Conservation (phyloP, 2,329 filamentous ascomycete genomes). For the Leptodontidium sp. region DNA sequence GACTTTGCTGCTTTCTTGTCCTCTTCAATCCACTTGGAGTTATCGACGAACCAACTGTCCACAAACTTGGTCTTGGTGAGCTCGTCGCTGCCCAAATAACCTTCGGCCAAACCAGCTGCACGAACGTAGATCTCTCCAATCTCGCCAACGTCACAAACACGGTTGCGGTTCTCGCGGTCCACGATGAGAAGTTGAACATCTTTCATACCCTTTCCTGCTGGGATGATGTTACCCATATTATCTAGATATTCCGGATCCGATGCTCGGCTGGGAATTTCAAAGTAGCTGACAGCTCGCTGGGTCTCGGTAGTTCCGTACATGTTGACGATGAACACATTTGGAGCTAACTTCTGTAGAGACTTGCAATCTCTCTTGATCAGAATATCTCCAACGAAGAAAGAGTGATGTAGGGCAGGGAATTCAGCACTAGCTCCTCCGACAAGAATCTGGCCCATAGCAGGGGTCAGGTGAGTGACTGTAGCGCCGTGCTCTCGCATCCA, state of each 20-base stretch:
- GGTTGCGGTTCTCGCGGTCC: conserved; percentile 69
- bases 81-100: conserved; percentile 62
- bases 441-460: conserved; percentile 95
- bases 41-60: conserved; percentile 48
- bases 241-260: conserved; percentile 71
- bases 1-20: conserved; percentile 68
- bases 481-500: conserved; percentile 83
- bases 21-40: conserved; percentile 46
- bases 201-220: conserved; percentile 85
- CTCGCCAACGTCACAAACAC: conserved; percentile 80
- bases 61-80: conserved; percentile 46
- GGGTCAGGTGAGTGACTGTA: conserved; percentile 88
- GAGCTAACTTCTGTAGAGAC: conserved; percentile 76
- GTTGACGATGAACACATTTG: conserved; percentile 79
- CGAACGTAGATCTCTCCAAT: conserved; percentile 85
- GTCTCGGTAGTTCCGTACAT: conserved; percentile 93
- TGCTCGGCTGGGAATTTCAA: conserved; percentile 73
- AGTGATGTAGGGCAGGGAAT: conserved; percentile 79
- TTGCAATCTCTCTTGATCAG: conserved; percentile 85
- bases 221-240: conserved; percentile 76
- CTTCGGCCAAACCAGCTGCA: conserved; percentile 84
- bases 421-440: conserved; percentile 82
- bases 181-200: conserved; percentile 91
- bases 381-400: conserved; percentile 92
- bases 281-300: conserved; percentile 82